Evolutionary conservation across 2,329 filamentous ascomycete species (phyloP).

Genomic region (Apiospora malaysiana): DNA sequence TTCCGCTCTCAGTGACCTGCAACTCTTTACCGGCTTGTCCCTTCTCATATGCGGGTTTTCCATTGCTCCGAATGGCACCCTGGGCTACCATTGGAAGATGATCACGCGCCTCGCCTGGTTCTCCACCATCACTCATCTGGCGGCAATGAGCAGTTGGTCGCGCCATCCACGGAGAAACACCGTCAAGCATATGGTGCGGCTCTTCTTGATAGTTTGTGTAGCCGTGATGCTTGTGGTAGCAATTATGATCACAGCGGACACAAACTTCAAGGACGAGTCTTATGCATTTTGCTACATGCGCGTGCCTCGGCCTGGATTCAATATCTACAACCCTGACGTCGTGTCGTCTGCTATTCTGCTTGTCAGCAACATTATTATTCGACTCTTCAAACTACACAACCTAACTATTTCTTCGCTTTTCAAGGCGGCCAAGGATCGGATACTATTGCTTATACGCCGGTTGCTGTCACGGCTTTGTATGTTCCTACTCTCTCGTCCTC

Average conservation of each 20-base stretch:
- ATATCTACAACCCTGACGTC: background rate
- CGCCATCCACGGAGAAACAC: background rate
- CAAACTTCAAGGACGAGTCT: background rate
- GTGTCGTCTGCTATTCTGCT: background rate
- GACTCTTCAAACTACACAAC: background rate
- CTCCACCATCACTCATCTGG: slow-evolving; percentile 18
- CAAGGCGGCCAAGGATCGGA: too few relatives aligned
- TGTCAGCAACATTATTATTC: background rate
- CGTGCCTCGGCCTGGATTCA: background rate
- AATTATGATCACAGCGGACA: background rate
- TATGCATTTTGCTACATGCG: background rate
- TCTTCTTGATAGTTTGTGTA: background rate
- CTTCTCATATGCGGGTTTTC: slow-evolving; percentile 18
- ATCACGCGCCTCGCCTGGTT: slow-evolving; percentile 21
- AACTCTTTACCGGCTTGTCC: slow-evolving; percentile 20
- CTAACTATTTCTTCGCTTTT: background rate
- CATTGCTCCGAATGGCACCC: background rate
- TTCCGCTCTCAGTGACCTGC: slow-evolving; percentile 17
- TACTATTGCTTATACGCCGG: background rate
- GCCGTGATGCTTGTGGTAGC: background rate
- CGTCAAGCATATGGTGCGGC: background rate
- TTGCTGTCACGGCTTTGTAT: background rate
- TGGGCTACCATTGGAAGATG: slow-evolving; percentile 19
- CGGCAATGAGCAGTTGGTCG: slow-evolving; percentile 4
- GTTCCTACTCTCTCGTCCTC: accelerated